Evolutionary conservation across 2,329 filamentous ascomycete species (phyloP).

Genomic region (Cytospora piceae): DNA sequence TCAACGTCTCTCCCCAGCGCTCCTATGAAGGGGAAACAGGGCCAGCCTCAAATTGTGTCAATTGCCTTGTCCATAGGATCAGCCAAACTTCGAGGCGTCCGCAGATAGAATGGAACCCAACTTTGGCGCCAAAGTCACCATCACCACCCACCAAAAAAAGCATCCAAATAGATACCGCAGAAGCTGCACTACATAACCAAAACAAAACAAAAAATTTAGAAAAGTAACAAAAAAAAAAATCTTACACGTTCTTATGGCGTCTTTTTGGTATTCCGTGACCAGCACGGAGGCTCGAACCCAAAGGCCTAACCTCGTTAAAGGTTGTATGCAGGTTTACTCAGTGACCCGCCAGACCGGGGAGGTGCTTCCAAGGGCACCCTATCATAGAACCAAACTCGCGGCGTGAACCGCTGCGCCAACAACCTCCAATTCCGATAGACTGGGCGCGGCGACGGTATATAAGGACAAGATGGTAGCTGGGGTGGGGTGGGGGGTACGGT

Average conservation of each 20-base stretch:
- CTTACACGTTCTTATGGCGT: slow-evolving; percentile 23
- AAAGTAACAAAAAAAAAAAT: not conserved
- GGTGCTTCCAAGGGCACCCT: slow-evolving; percentile 23
- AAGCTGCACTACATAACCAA: not conserved
- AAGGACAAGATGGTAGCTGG: not conserved
- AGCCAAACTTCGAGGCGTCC: too few species aligned
- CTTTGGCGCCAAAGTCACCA: too few species aligned
- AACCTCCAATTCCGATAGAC: slow-evolving; percentile 4
- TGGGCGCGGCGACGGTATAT: not conserved
- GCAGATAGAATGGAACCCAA: too few species aligned
- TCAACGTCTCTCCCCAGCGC: not conserved
- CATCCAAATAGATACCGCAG: too few species aligned
- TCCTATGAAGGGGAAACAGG: not conserved
- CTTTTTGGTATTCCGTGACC: slow-evolving; percentile 22
- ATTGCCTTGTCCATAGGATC: too few species aligned
- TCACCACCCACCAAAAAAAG: too few species aligned
- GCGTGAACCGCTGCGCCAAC: slow-evolving; percentile 24
- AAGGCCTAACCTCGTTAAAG: not conserved
- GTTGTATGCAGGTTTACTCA: not conserved
- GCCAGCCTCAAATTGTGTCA: not conserved
- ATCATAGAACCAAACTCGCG: not conserved
- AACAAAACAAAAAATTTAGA: not conserved
- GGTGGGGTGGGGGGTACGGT: not conserved
- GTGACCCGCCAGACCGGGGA: slow-evolving; percentile 22
- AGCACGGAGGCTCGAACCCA: slow-evolving; percentile 17